Evolutionary conservation across 306 rosid species (phyloP), one percentile per base, ranked within the genome.

Genomic region (Pachyrhizus erosus): DNA sequence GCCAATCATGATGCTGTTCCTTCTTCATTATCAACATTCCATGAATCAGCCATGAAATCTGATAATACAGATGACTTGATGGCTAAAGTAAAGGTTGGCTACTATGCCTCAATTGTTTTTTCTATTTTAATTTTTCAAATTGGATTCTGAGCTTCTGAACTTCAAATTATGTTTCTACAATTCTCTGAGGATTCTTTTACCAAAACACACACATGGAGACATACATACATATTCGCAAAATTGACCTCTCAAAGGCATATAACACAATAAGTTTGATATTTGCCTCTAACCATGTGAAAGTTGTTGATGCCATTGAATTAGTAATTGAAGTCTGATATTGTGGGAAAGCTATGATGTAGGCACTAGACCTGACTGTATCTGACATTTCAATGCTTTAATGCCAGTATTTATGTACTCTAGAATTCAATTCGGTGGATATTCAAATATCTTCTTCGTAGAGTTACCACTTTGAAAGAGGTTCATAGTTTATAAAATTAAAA

Each of bases 51-150:
- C 70, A 60, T 23, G 54, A 85, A 87, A 81, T 70, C 82, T 79
- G 81, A 74, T 58, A 70, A 62, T 73, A 27, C 83, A 49, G 83
- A 84, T 73, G 83, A 70, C 72, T 69, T 52, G 40, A 79, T 14
- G 67, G 82, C 83, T 14, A 82, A 79, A 62, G 81, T 83, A 33
- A 89, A 89, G 91, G 96, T 91, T 79, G 37, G 83, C 43, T 0
- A 23, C 20, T 10, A n/a, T n/a, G n/a, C 9, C 40, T 33, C 64
- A 13, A 15, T 26, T 58, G n/a, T 37, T 83, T 72, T 54, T 4
- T 23, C 29, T 57, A 18, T 61, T 48, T 68, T 2, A 21, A 62
- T 20, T 51, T 74, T 42, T 26, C 18, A 31, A 72, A 29, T 51
- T 37, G 51, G 52, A 39, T 73, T 83, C 17, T 64, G 18, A 51